phyloP scores from a whole-genome alignment of 1,284 basidiomycete species.

The Phellinidium pouzarii region DNA sequence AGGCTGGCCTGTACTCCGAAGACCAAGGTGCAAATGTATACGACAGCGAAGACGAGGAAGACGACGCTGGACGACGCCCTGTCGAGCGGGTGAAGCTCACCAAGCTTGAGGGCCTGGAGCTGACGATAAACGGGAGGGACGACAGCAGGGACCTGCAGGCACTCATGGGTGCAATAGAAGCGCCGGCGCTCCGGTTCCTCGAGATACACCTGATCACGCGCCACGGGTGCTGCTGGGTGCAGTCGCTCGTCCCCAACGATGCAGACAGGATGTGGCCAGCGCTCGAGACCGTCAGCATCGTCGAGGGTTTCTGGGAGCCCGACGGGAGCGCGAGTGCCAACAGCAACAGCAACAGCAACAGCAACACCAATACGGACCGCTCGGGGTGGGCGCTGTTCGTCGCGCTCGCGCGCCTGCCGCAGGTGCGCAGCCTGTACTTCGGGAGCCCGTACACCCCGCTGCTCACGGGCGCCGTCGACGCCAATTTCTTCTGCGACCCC shows the following conservation, averaged over 20 bases:
- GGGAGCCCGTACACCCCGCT: not conserved
- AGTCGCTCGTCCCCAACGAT: not conserved
- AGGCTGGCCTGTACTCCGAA: too few species aligned
- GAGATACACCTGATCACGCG: not conserved
- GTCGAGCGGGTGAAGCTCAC: not conserved
- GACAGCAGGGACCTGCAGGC: not conserved
- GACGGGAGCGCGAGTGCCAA: too few species aligned
- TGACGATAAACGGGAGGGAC: not conserved
- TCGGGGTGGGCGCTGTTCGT: conserved; percentile 47
- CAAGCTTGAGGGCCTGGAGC: not conserved
- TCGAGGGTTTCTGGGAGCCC: too few species aligned
- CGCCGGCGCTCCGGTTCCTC: not conserved
- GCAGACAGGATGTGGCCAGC: conserved; percentile 31
- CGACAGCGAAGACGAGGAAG: not conserved
- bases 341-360: conserved; percentile 28
- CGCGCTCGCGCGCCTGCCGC: conserved; percentile 38
- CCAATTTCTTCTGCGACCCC: too few species aligned
- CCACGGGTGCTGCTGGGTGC: not conserved
- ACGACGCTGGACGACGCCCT: too few species aligned
- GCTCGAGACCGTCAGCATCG: conserved; percentile 34
- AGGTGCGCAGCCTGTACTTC: too few species aligned
- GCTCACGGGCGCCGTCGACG: too few species aligned
- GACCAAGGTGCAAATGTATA: not conserved
- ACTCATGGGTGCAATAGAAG: not conserved
- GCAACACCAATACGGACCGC: conserved; percentile 44